Percentiles rank a stretch among this genome's conserved stretches.
Conservation (phyloP, 805 yeast species). For the Wickerhamomyces hampshirensis region DNA sequence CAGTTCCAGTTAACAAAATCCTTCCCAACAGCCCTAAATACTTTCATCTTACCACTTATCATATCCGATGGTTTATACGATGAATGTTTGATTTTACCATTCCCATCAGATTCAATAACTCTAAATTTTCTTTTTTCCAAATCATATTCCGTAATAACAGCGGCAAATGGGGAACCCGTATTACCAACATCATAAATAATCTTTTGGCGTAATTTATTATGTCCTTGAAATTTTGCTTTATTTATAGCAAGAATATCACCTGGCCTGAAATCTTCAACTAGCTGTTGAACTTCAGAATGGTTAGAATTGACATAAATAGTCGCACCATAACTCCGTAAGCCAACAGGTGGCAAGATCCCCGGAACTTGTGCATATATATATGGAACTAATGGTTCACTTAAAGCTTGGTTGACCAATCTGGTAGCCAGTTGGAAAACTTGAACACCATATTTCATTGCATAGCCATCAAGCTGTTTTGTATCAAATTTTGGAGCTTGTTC, state of each 20-base stretch:
- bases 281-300: constrained; percentile 44
- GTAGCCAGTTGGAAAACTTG: constrained; percentile 42
- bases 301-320: constrained; percentile 54
- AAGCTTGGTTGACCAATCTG: constrained; percentile 25
- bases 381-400: constrained; percentile 28
- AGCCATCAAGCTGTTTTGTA: constrained; percentile 45
- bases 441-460: constrained; percentile 47
- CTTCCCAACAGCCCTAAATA: constrained; percentile 75
- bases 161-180: constrained; percentile 46
- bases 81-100: constrained; percentile 51
- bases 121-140: constrained; percentile 62
- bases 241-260: constrained; percentile 83
- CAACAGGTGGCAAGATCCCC: constrained; percentile 53
- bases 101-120: constrained; percentile 53
- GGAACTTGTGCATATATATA: constrained; percentile 33
- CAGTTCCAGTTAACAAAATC: constrained; percentile 74
- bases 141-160: constrained; percentile 72
- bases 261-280: constrained; percentile 58
- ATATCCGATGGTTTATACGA: constrained; percentile 68
- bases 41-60: constrained; percentile 72
- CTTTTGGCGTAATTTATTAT: constrained; percentile 52
- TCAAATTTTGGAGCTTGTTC: constrained; percentile 44
- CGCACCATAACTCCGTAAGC: constrained; percentile 69
- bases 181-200: constrained; percentile 55
- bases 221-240: constrained; percentile 69